Base-by-base conservation (phyloP, 352 stramenopile genomes). In the Thraustotheca clavata region DNA sequence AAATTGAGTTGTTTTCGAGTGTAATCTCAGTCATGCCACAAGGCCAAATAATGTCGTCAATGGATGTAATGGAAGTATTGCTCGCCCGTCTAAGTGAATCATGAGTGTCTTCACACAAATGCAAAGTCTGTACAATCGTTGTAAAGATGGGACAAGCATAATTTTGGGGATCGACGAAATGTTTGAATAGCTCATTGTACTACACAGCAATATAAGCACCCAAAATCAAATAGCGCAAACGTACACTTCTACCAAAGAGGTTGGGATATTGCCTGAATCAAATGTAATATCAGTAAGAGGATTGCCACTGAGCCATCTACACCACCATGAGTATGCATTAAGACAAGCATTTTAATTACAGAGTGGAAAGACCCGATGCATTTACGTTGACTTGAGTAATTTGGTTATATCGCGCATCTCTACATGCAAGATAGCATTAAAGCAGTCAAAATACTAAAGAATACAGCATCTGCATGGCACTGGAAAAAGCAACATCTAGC, bases 41-140 rank as follows among this genome's bases (percentile, higher is more conserved):
- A 33, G 50, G 50, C 50, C 50, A 60, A 3, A 3, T 7, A 40
- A 52, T 52, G 49, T 59, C 31, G 4, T 22, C 9, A 24, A 43
- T 43, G 26, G 50, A 34, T 1, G 33, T 60, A 18, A 60, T 60
- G 34, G 50, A 43, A 38, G 43, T 60, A 38, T 60, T 60, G 50
- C 33, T 38, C 18, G 31, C 26, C 8, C 29, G 50, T 11, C 50
- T 60, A 43, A 11, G 1, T 2, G 48, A 8, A 57, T 57, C 8
- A n/a, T 41, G 43, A 11, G 43, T 9, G n/a, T 52, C 20, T 43
- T 43, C 9, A 24, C 34, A 31, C n/a, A 31, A 31, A 24, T 18
- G 43, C 7, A 52, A 24, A 31, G 34, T 43, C 16, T 31, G n/a
- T 52, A 52, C 43, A 52, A 24, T 24, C 43, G 43, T 31, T 52